Conservation (phyloP, 495 filamentous ascomycete species). For the Physcia stellaris region DNA sequence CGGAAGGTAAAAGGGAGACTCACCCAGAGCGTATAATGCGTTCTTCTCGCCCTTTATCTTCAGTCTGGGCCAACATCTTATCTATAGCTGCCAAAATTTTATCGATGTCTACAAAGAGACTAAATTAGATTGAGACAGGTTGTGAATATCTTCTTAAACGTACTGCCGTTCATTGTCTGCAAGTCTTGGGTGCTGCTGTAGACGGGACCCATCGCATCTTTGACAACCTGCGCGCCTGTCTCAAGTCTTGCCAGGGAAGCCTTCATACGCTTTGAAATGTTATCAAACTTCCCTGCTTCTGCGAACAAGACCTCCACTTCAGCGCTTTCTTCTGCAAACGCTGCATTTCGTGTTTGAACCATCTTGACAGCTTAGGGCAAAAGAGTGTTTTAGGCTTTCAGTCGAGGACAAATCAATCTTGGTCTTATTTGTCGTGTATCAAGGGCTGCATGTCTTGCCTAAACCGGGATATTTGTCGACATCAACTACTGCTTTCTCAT, state of each 20-base stretch:
- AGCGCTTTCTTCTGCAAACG: conserved; percentile 57
- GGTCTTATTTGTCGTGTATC: too few relatives aligned
- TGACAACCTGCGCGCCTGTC: conserved; percentile 73
- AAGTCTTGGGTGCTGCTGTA: conserved; percentile 84
- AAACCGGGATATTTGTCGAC: too few relatives aligned
- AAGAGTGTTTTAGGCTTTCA: background rate
- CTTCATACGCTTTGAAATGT: conserved; percentile 85
- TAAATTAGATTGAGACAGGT: too few relatives aligned
- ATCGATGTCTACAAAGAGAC: conserved; percentile 54
- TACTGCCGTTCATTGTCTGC: conserved; percentile 68
- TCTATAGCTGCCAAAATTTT: conserved; percentile 75
- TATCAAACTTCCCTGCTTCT: conserved; percentile 51
- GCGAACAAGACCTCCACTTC: conserved; percentile 58
- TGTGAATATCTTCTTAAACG: too few relatives aligned
- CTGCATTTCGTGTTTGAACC: conserved; percentile 36
- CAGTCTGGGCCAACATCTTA: conserved; percentile 70
- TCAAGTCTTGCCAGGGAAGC: conserved; percentile 74
- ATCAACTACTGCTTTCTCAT: too few relatives aligned
- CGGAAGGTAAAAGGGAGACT: too few relatives aligned
- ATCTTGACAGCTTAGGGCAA: conserved; percentile 24
- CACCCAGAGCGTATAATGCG: conserved; percentile 76
- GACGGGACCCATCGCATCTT: conserved; percentile 83
- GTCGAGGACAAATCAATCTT: background rate
- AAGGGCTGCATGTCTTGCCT: too few relatives aligned
- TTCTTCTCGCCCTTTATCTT: conserved; percentile 79